A percentile compares a stretch with the other conserved stretches of the same genome.
Conservation (phyloP, 495 filamentous ascomycete species). For the Amphirosellinia nigrospora region DNA sequence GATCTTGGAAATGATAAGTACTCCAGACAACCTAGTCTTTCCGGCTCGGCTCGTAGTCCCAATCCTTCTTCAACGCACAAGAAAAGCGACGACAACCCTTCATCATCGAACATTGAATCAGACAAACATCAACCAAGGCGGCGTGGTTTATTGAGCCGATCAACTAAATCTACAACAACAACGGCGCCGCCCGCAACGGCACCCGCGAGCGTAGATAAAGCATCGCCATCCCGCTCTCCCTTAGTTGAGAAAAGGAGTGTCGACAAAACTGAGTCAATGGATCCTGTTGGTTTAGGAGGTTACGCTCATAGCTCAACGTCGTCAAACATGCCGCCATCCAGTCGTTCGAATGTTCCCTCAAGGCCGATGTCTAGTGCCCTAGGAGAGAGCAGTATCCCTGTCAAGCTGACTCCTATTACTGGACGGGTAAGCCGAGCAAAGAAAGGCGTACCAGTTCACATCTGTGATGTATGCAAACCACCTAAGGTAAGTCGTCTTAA, state of each 20-base stretch:
- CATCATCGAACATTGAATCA: slow-evolving; percentile 33
- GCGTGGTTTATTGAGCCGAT: slow-evolving; percentile 35
- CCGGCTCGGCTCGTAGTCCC: slow-evolving; percentile 45
- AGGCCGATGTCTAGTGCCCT: slow-evolving; percentile 47
- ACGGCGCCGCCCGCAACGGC: slow-evolving; percentile 32
- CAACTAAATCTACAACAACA: slow-evolving; percentile 36
- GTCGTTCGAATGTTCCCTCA: slow-evolving; percentile 41
- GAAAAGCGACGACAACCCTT: slow-evolving; percentile 29
- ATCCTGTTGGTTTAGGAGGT: slow-evolving; percentile 39
- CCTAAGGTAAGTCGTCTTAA: slow-evolving; percentile 59
- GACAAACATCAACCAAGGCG: slow-evolving; percentile 36
- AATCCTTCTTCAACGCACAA: slow-evolving; percentile 43
- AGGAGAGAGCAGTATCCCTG: slow-evolving; percentile 45
- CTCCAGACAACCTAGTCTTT: slow-evolving; percentile 37
- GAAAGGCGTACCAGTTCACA: slow-evolving; percentile 81
- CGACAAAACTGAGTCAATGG: slow-evolving; percentile 55
- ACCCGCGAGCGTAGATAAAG: slow-evolving; percentile 21
- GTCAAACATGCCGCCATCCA: slow-evolving; percentile 37
- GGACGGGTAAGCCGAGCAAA: slow-evolving; percentile 80
- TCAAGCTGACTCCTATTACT: slow-evolving; percentile 72
- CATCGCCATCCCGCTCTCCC: slow-evolving; percentile 37
- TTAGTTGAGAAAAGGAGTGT: slow-evolving; percentile 49
- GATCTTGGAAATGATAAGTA: slow-evolving; percentile 42
- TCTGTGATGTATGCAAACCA: slow-evolving; percentile 68
- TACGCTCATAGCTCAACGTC: slow-evolving; percentile 41